A percentile compares a stretch with the other conserved stretches of the same genome.
These are phyloP conservation scores for Escovopsis weberi DNA, from an alignment of 2,329 filamentous ascomycete genomes.

Conservation along the genomic window DNA sequence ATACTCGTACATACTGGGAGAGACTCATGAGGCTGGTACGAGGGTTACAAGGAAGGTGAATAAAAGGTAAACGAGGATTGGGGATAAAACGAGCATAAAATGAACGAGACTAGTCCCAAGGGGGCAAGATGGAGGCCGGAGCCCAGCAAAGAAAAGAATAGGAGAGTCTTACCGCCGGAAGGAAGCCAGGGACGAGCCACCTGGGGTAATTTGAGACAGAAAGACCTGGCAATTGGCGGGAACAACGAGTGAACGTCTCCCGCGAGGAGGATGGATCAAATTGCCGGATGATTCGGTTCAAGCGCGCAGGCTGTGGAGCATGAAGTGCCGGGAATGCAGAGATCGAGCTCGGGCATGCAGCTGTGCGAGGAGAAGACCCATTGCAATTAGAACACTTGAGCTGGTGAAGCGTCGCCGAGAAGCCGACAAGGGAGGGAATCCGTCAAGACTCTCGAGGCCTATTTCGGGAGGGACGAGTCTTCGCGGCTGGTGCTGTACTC, in stretches of 20 bases:
- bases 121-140: constrained; percentile 3
- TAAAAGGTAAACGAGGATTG: no score
- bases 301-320: constrained; percentile 28
- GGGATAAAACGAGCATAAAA: not conserved
- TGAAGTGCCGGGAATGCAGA: constrained; percentile 17
- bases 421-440: not conserved
- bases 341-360: constrained; percentile 22
- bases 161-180: constrained; percentile 38
- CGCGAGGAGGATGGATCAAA: constrained; percentile 27
- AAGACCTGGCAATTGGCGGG: constrained; percentile 33
- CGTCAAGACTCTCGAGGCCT: constrained; percentile 1
- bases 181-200: constrained; percentile 23
- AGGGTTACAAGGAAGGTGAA: constrained; percentile 9
- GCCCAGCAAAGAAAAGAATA: constrained; percentile 7
- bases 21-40: constrained; percentile 10
- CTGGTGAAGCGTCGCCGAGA: not conserved
- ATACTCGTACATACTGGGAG: no score
- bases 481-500: no score
- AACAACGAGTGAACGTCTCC: constrained; percentile 54
- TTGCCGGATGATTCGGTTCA: constrained; percentile 19
- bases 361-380: constrained; percentile 12
- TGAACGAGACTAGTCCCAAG: constrained; percentile 9
- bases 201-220: constrained; percentile 27
- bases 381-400: constrained; percentile 12
- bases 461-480: not conserved